Evolutionary conservation across 352 stramenopile species (phyloP).

Genomic region (Pythium insidiosum): DNA sequence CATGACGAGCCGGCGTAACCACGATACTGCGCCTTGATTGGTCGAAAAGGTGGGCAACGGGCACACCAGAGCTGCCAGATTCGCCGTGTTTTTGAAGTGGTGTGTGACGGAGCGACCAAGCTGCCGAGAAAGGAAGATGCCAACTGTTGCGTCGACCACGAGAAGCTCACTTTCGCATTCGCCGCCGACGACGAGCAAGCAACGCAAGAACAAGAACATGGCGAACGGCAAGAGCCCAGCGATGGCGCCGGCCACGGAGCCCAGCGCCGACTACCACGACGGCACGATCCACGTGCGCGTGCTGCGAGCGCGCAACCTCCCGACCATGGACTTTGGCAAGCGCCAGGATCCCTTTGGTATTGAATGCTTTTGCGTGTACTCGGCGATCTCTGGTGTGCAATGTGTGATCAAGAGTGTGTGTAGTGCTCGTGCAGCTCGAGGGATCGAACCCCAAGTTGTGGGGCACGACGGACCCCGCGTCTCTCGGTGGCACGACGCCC

Average conservation of each 20-base stretch:
- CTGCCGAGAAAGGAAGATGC: background rate
- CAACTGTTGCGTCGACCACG: background rate
- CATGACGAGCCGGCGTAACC: background rate
- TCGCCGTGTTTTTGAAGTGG: no score
- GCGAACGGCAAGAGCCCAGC: no score
- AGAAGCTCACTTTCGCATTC: no score
- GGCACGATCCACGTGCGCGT: constrained; percentile 75
- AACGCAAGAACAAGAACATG: no score
- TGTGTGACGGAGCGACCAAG: no score
- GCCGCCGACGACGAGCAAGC: no score
- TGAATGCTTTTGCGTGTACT: background rate
- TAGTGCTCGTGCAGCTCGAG: constrained; percentile 66
- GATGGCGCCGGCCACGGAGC: no score
- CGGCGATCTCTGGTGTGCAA: background rate
- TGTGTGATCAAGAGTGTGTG: constrained; percentile 4
- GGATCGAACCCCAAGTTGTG: constrained; percentile 49
- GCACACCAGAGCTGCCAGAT: background rate
- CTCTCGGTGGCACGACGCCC: constrained; percentile 45
- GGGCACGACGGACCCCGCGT: constrained; percentile 57
- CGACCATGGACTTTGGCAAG: constrained; percentile 75
- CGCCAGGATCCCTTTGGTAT: constrained; percentile 71
- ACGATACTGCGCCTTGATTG: background rate
- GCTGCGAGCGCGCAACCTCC: constrained; percentile 44
- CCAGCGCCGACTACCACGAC: no score
- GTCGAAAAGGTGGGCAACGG: no score